Evolutionary conservation across 441 rosid species (phyloP), one percentile per base, ranked within the genome.

Genomic region (Hypseocharis bilobata): DNA sequence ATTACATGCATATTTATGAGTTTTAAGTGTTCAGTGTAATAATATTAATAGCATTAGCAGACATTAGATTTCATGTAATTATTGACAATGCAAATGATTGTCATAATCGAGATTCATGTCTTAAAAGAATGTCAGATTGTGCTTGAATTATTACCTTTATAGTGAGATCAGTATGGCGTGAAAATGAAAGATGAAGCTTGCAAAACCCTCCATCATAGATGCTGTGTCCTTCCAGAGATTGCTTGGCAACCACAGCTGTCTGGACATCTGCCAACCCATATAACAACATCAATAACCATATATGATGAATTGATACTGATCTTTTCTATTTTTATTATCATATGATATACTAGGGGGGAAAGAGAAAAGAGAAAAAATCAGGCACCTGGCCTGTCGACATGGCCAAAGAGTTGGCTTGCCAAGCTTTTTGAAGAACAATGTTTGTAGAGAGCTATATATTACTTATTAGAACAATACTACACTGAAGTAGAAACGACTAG

Each of bases 171-270:
- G 83, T 88, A 63, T 91, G 99, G 62, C 96, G 99, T 20, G 99
- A 91, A 79, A 85, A 89, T 7, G 99, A 86, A 17, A 91, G 75
- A 78, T 94, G 99, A 73, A 94, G 96, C 74, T 94, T 91, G 86
- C 99, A 91, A 76, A 82, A 94, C 30, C 97, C 99, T 67, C 99
- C 98, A 75, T 89, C 96, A 63, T 94, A 91, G 40, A 94, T 91
- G 81, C 96, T 88, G 65, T 94, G 99, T 61, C 99, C 99, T 85
- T 94, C 97, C 82, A 94, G 76, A 58, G 98, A 91, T 76, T 88
- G 96, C 81, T 91, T 94, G 19, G 96, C 99, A 67, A 81, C 82
- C 68, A 94, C 81, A 70, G 91, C 99, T 14, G 91, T 94, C 79
- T 84, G 97, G 60, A 91, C 92, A 84, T 94, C 98, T 91, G 88